Percentiles rank a stretch among this genome's conserved stretches.
Evolutionary conservation across 169 alveolate genomes (phyloP).

Genomic region (Plasmodium chabaudi): DNA sequence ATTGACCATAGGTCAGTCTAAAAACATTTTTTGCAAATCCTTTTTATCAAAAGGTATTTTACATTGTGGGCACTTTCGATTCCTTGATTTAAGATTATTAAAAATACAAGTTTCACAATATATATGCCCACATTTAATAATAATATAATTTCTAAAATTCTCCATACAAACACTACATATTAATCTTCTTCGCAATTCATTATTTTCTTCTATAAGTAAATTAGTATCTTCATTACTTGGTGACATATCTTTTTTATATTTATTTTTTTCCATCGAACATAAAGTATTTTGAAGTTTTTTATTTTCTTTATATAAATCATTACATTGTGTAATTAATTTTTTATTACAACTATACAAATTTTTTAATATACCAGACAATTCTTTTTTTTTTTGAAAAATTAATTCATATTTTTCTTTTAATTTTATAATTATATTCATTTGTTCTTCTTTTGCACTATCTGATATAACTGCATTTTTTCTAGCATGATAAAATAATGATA

Average conservation of each 20-base stretch:
- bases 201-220: slow-evolving; percentile 79
- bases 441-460: slow-evolving; percentile 59
- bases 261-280: background rate
- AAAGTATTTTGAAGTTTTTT: slow-evolving; percentile 3
- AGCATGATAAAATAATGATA: slow-evolving; percentile 48
- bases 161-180: slow-evolving; percentile 88
- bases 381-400: slow-evolving; percentile 49
- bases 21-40: slow-evolving; percentile 82
- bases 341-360: slow-evolving; percentile 33
- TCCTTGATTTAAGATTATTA: slow-evolving; percentile 80
- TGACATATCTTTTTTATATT: background rate
- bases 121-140: slow-evolving; percentile 88
- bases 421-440: slow-evolving; percentile 45
- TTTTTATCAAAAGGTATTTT: slow-evolving; percentile 83
- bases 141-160: slow-evolving; percentile 84
- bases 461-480: slow-evolving; percentile 45
- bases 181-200: slow-evolving; percentile 82
- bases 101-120: slow-evolving; percentile 83
- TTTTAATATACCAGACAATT: slow-evolving; percentile 17
- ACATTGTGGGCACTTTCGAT: slow-evolving; percentile 87
- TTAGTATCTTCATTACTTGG: slow-evolving; percentile 14
- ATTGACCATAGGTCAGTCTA: slow-evolving; percentile 1
- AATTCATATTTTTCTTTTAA: slow-evolving; percentile 44
- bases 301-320: slow-evolving; percentile 31
- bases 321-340: slow-evolving; percentile 48